phyloP scores from a whole-genome alignment of 164 flowering plant genomes.

The Macadamia tetraphylla region DNA sequence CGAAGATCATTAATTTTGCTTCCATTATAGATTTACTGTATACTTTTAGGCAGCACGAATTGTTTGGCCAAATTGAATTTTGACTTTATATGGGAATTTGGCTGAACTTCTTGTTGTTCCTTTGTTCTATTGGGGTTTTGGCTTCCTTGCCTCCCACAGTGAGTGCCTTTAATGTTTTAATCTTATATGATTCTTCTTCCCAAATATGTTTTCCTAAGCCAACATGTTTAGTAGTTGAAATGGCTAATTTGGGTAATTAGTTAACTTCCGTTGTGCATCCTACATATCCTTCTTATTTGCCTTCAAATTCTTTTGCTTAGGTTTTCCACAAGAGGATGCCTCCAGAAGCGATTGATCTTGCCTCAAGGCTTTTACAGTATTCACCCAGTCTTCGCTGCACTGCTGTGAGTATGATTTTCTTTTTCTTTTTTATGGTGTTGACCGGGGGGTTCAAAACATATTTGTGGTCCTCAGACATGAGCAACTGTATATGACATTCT shows the following conservation, averaged over 20 bases:
- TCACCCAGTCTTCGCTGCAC: conserved; percentile 98
- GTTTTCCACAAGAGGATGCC: conserved; percentile 92
- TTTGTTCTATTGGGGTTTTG: no score
- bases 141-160: no score
- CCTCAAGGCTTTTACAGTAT: conserved; percentile 87
- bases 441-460: not conserved
- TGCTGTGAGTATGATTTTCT: conserved; percentile 50
- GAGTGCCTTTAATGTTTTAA: no score
- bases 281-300: not conserved
- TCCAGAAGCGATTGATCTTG: conserved; percentile 96
- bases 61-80: no score
- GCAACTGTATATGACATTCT: no score
- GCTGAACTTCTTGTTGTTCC: no score
- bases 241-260: not conserved
- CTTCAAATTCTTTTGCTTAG: conserved; percentile 26
- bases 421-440: conserved; percentile 1
- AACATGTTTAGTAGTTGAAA: not conserved
- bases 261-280: not conserved
- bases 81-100: no score
- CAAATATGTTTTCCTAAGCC: no score
- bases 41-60: no score
- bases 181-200: not conserved
- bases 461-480: no score
- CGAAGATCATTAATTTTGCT: no score
- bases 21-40: no score